A percentile compares a stretch with the other conserved stretches of the same genome.
Conservation (phyloP, 345 rosid genomes). For the Firmiana major region DNA sequence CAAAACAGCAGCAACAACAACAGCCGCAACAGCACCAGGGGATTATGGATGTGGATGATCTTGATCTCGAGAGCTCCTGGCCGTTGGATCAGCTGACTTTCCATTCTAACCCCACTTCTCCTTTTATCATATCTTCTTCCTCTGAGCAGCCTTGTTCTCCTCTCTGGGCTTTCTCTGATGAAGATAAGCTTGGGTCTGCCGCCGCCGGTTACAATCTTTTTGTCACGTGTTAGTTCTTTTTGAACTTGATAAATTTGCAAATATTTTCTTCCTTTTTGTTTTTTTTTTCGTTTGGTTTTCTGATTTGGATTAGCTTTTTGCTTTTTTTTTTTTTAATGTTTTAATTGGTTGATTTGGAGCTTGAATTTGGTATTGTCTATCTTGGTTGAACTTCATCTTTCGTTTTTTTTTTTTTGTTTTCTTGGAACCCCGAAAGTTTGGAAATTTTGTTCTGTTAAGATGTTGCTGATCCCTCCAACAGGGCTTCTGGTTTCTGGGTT, state of each 20-base stretch:
- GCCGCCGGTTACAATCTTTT: conserved; percentile 44
- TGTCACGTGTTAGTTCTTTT: conserved; percentile 46
- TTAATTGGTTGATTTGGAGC: not conserved
- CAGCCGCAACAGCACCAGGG: conserved; percentile 26
- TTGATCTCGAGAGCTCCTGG: conserved; percentile 66
- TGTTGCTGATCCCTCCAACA: not conserved
- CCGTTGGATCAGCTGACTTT: conserved; percentile 69
- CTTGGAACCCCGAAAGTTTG: not conserved
- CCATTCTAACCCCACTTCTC: conserved; percentile 53
- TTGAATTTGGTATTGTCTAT: not conserved
- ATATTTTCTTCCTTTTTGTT: not conserved
- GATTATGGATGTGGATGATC: conserved; percentile 63
- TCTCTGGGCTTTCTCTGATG: conserved; percentile 86
- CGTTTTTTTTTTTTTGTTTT: not conserved
- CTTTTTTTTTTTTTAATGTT: not conserved
- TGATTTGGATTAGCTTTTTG: not conserved
- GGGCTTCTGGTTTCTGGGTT: not conserved
- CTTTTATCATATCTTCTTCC: conserved; percentile 40
- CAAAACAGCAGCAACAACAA: conserved; percentile 38
- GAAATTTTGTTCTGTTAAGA: not conserved
- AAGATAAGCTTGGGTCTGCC: conserved; percentile 31
- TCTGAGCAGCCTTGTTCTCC: conserved; percentile 82
- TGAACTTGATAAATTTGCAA: not conserved
- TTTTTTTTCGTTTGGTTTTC: not conserved
- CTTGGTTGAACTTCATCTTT: not conserved